phyloP scores from a whole-genome alignment of 768 basidiomycete genomes.

The Leccinum longicurvipes region DNA sequence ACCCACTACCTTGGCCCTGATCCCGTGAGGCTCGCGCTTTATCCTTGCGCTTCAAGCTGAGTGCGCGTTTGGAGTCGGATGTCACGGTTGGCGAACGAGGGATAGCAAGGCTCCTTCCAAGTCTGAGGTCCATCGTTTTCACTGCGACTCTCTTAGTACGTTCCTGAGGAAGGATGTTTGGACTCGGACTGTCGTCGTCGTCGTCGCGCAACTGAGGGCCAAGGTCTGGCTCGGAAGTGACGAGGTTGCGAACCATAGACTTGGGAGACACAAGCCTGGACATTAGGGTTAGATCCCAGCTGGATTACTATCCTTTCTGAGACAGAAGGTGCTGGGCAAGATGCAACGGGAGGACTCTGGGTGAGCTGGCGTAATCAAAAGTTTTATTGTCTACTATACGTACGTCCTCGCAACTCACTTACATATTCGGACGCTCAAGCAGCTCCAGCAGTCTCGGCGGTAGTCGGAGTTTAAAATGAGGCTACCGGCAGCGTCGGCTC shows the following conservation, averaged over 20 bases:
- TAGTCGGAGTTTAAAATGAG: constrained; percentile 13
- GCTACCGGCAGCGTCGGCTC: constrained; percentile 18
- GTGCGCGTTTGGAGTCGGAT: constrained; percentile 46
- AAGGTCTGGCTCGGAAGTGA: constrained; percentile 30
- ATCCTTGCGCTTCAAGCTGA: constrained; percentile 53
- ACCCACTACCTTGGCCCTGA: constrained; percentile 28
- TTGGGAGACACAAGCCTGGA: constrained; percentile 25
- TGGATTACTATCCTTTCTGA: too few relatives aligned
- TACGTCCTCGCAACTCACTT: background rate
- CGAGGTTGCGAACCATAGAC: constrained; percentile 18
- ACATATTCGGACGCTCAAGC: background rate
- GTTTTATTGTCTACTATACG: background rate
- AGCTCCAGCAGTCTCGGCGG: background rate
- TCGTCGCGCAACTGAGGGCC: constrained; percentile 32
- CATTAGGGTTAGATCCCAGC: constrained; percentile 19
- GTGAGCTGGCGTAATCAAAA: too few relatives aligned
- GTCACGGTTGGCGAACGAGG: constrained; percentile 29
- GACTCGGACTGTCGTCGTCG: constrained; percentile 27
- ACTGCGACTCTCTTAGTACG: constrained; percentile 54
- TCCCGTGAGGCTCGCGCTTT: constrained; percentile 29
- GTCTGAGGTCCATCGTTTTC: constrained; percentile 60
- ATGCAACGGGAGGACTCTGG: too few relatives aligned
- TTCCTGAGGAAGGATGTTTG: constrained; percentile 34
- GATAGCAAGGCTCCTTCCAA: constrained; percentile 55
- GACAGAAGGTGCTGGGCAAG: background rate